Base-by-base conservation (phyloP, 345 rosid species). In the Syzygium jambos region DNA sequence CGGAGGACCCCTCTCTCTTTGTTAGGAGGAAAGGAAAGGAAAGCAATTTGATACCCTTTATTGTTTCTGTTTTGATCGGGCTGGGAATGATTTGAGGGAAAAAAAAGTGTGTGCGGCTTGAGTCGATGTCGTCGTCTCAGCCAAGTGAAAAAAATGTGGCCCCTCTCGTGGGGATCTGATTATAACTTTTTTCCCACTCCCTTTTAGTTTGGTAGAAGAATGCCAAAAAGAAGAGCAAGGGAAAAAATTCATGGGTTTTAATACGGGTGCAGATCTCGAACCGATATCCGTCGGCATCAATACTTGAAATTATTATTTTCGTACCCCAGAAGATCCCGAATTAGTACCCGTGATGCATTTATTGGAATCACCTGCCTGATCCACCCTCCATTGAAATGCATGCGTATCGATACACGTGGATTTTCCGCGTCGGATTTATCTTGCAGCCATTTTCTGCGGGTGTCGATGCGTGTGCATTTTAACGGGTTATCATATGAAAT, bases 341-440 rank as follows among this genome's bases (percentile, higher is more conserved):
- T 43, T 43, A 43, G 46, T 43, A 43, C 7, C 46, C 46, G 46
- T 7, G 46, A 5, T 43, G 46, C 46, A 43, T 43, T 43, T 43
- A 43, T 43, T 43, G 46, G 46, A 43, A 43, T 43, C 7, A 43
- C 46, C 46, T 43, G 6, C 46, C 46, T 7, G 7, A 59, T 59
- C 27, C 16, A 27, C 65, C 11, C 1, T 25, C 27, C 7, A 3
- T 59, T 57, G 11, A 2, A 57, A 57, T 1, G 15, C 65, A 25
- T 12, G 10, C 2, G 13, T 11, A 57, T 57, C 0, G 7, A 59
- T 7, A 2, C 3, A 2, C 30, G 2, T 57, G 16, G 16, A 25
- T 57, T 57, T 57, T 25, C 0, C n/a, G n/a, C 27, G 3, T 59
- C 5, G 30, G 65, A 59, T 57, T 25, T 57, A 2, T 57, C 29